Conservation (phyloP, 2,329 filamentous ascomycete species). For the Botryosphaeria agaves region DNA sequence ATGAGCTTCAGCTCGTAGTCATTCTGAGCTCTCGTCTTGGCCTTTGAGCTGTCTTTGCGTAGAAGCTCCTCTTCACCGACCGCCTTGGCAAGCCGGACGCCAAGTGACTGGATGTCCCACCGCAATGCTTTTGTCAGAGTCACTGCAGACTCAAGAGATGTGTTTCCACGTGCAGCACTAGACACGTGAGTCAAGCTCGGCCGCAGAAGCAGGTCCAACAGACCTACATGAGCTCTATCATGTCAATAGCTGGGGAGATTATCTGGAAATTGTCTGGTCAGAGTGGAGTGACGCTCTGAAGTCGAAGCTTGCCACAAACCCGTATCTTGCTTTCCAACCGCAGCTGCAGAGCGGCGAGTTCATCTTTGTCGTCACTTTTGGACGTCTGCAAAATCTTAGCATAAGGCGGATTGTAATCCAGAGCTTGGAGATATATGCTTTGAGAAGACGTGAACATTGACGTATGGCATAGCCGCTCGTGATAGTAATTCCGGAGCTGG, state of each 20-base stretch:
- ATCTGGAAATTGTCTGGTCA: conserved; percentile 33
- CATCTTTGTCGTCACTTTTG: conserved; percentile 51
- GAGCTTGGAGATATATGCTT: conserved; percentile 23
- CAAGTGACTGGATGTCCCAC: conserved; percentile 66
- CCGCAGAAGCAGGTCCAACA: not conserved
- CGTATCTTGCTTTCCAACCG: conserved; percentile 74
- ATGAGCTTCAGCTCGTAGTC: conserved; percentile 51
- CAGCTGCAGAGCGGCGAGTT: conserved; percentile 55
- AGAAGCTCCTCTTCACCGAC: conserved; percentile 43
- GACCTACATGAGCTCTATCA: conserved; percentile 72
- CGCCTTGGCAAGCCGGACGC: conserved; percentile 53
- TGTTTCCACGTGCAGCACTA: conserved; percentile 55
- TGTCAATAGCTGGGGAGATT: conserved; percentile 76
- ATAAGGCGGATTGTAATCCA: conserved; percentile 3
- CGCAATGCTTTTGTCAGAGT: conserved; percentile 68
- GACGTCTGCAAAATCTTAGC: conserved; percentile 33
- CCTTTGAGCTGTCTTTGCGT: conserved; percentile 24
- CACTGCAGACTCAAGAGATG: conserved; percentile 69
- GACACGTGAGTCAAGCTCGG: not conserved
- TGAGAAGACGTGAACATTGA: conserved; percentile 63
- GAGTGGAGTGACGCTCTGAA: not conserved
- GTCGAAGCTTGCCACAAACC: no score
- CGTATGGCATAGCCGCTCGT: conserved; percentile 74
- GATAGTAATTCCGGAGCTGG: conserved; percentile 59
- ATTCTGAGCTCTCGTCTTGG: conserved; percentile 36